phyloP scores from a whole-genome alignment of 108 stramenopile genomes.

The Fistulifera pelliculosa region DNA sequence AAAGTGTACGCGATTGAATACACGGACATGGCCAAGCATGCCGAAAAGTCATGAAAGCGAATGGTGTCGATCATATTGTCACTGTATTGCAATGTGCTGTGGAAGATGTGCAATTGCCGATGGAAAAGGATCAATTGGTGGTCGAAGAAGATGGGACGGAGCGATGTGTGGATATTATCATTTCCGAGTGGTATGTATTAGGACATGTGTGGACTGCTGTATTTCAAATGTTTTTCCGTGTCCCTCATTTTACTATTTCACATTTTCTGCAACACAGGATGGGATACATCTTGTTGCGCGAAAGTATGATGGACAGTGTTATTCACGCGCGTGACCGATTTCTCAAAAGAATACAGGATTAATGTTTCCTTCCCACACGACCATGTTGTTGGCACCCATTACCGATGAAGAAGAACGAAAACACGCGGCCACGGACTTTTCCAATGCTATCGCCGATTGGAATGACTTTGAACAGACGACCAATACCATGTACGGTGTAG shows the following conservation, averaged over 20 bases:
- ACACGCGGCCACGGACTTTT: conserved; percentile 64
- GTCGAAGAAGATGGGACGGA: conserved; percentile 39
- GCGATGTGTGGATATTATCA: conserved; percentile 88
- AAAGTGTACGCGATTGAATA: conserved; percentile 94
- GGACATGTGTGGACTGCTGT: too few species aligned
- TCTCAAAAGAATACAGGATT: conserved; percentile 79
- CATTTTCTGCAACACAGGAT: conserved; percentile 29
- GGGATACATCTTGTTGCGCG: conserved; percentile 97
- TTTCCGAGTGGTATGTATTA: conserved; percentile 87
- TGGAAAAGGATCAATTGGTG: conserved; percentile 53
- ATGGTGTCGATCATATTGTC: conserved; percentile 87
- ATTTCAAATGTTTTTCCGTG: too few species aligned
- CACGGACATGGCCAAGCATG: conserved; percentile 97
- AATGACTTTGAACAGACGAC: conserved; percentile 81
- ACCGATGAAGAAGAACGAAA: conserved; percentile 88
- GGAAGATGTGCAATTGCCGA: conserved; percentile 75
- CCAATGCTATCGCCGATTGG: conserved; percentile 88
- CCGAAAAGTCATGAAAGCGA: conserved; percentile 84
- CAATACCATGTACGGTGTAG: conserved; percentile 76
- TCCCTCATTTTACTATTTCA: too few species aligned
- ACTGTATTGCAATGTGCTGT: conserved; percentile 94
- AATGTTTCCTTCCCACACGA: conserved; percentile 93
- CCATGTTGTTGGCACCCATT: conserved; percentile 91
- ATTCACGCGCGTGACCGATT: conserved; percentile 90
- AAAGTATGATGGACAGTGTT: conserved; percentile 94